phyloP scores from a whole-genome alignment of 352 stramenopile genomes.

The Lagenidium sp. region DNA sequence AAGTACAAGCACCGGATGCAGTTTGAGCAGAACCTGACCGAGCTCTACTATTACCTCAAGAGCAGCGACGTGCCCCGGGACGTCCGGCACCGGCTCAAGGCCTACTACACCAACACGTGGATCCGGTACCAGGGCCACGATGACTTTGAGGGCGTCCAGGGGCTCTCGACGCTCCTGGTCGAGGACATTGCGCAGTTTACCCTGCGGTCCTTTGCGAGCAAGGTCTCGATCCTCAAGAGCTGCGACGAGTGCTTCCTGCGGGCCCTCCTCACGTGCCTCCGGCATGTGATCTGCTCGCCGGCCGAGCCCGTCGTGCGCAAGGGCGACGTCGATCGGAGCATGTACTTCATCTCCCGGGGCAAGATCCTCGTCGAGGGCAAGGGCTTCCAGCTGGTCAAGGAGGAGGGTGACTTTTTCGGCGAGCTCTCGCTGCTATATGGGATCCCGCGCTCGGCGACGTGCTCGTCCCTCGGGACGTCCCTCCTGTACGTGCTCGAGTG shows the following conservation, averaged over 20 bases:
- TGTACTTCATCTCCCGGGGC: constrained; percentile 66
- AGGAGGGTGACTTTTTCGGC: constrained; percentile 74
- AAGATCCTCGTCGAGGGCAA: constrained; percentile 52
- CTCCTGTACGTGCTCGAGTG: constrained; percentile 75
- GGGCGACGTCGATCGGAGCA: constrained; percentile 55
- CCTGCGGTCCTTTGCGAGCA: constrained; percentile 40
- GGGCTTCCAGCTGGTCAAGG: constrained; percentile 63
- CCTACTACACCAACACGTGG: constrained; percentile 68
- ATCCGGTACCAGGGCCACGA: constrained; percentile 54
- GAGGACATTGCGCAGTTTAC: constrained; percentile 67
- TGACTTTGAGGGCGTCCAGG: constrained; percentile 41
- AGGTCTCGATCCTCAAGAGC: constrained; percentile 53
- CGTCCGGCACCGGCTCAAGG: constrained; percentile 35
- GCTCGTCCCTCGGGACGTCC: constrained; percentile 50
- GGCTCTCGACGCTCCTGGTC: constrained; percentile 46
- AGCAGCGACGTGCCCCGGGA: constrained; percentile 45
- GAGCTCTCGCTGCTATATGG: constrained; percentile 60
- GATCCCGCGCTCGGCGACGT: constrained; percentile 69
- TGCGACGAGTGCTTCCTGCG: constrained; percentile 64
- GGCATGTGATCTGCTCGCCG: constrained; percentile 59
- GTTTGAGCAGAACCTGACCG: constrained; percentile 58
- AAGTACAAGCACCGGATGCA: constrained; percentile 61
- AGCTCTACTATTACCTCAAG: constrained; percentile 50
- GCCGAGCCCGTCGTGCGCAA: constrained; percentile 50
- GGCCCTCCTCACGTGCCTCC: constrained; percentile 45